These are phyloP conservation scores for Phytophthora litchii DNA, from an alignment of 352 stramenopile genomes.

Conservation along the genomic window DNA sequence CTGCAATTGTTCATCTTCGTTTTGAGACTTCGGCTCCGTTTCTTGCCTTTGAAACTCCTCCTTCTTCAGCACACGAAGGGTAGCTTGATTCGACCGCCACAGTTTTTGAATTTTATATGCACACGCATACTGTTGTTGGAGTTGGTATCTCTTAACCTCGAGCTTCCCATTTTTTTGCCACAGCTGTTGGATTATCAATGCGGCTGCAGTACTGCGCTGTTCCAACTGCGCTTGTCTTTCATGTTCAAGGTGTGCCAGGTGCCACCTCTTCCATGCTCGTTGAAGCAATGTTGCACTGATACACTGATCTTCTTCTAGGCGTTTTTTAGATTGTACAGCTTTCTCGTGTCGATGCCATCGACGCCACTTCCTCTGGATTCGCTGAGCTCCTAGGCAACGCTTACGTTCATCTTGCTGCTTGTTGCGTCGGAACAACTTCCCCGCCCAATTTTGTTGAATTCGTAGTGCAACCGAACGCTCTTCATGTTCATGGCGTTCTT, in stretches of 20 bases:
- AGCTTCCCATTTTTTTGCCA: constrained; percentile 10
- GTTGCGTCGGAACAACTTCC: constrained; percentile 3
- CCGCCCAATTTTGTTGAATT: constrained; percentile 23
- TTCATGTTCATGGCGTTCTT: constrained; percentile 4
- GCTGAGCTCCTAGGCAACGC: constrained; percentile 6
- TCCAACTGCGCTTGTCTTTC: background rate
- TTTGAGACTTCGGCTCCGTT: background rate
- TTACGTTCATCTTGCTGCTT: constrained; percentile 14
- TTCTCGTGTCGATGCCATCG: constrained; percentile 2
- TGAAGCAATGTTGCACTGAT: constrained; percentile 9
- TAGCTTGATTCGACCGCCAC: too few relatives aligned
- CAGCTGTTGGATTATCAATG: constrained; percentile 7
- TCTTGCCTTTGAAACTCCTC: background rate
- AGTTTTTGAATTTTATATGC: background rate
- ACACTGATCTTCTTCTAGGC: constrained; percentile 1
- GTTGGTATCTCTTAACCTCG: background rate
- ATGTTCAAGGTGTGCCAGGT: background rate
- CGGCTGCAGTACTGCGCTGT: background rate
- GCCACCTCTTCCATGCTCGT: constrained; percentile 11
- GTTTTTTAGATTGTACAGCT: background rate
- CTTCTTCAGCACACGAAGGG: too few relatives aligned
- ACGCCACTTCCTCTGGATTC: constrained; percentile 6
- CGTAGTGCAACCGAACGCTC: constrained; percentile 9
- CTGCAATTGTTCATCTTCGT: constrained; percentile 13
- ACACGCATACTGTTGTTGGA: constrained; percentile 8